phyloP scores from a whole-genome alignment of 345 rosid species.

The Adansonia digitata region DNA sequence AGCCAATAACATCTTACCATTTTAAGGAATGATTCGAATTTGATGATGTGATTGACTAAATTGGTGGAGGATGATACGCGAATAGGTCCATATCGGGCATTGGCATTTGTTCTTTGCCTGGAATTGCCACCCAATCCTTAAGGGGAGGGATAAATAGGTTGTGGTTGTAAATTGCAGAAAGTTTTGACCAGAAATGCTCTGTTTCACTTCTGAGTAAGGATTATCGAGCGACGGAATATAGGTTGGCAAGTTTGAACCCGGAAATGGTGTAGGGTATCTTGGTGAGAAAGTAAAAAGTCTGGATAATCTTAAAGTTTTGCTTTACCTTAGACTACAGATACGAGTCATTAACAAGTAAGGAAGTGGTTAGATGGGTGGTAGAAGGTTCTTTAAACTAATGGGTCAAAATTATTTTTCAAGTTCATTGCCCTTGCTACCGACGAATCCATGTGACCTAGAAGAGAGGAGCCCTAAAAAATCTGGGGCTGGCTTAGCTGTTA shows the following conservation, averaged over 20 bases:
- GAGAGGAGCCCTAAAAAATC: not conserved
- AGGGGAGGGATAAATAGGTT: not conserved
- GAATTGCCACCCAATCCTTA: not conserved
- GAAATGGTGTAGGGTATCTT: not conserved
- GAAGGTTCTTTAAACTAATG: conserved; percentile 8
- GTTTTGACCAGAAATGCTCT: not conserved
- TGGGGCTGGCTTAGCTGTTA: conserved; percentile 27
- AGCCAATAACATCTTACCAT: not conserved
- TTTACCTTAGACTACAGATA: not conserved
- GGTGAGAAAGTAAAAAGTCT: not conserved
- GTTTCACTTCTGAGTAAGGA: not conserved
- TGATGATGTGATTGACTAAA: not conserved
- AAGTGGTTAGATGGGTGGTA: not conserved
- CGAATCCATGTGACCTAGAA: not conserved
- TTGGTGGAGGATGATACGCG: not conserved
- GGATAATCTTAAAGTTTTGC: not conserved
- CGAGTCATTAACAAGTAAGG: not conserved
- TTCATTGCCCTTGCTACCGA: not conserved
- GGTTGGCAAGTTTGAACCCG: not conserved
- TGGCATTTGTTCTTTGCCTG: not conserved
- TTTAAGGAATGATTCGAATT: not conserved
- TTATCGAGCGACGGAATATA: not conserved
- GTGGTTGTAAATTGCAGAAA: not conserved
- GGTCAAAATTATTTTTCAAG: not conserved
- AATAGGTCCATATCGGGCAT: not conserved